These are phyloP conservation scores for Fusarium camptoceras DNA, from an alignment of 2,329 filamentous ascomycete genomes.

Conservation along the genomic window DNA sequence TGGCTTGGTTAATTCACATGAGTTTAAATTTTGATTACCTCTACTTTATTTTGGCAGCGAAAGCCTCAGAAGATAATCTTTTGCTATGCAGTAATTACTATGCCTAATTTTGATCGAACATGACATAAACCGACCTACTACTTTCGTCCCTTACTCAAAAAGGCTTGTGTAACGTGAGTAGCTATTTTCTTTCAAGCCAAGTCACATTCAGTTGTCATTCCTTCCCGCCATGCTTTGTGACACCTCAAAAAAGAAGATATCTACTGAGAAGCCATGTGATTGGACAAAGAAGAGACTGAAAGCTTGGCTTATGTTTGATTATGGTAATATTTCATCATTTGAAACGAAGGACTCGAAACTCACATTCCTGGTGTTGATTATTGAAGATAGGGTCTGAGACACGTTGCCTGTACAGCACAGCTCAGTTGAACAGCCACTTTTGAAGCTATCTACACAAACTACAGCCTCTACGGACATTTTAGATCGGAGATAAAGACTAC, in stretches of 20 bases:
- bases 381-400: background rate
- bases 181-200: background rate
- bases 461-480: background rate
- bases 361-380: conserved; percentile 13
- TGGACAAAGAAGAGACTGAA: background rate
- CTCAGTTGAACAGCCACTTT: background rate
- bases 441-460: background rate
- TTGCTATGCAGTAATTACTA: background rate
- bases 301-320: background rate
- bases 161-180: background rate
- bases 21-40: background rate
- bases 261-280: background rate
- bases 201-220: background rate
- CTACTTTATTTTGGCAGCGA: background rate
- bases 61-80: background rate
- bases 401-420: background rate
- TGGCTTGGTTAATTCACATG: background rate
- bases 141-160: background rate
- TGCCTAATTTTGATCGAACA: background rate
- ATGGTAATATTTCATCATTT: background rate
- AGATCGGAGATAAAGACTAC: background rate
- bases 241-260: background rate
- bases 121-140: background rate
- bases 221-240: conserved; percentile 5
- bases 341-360: background rate